Evolutionary conservation across 768 basidiomycete genomes (phyloP).

Genomic region (Clavaria fumosa): DNA sequence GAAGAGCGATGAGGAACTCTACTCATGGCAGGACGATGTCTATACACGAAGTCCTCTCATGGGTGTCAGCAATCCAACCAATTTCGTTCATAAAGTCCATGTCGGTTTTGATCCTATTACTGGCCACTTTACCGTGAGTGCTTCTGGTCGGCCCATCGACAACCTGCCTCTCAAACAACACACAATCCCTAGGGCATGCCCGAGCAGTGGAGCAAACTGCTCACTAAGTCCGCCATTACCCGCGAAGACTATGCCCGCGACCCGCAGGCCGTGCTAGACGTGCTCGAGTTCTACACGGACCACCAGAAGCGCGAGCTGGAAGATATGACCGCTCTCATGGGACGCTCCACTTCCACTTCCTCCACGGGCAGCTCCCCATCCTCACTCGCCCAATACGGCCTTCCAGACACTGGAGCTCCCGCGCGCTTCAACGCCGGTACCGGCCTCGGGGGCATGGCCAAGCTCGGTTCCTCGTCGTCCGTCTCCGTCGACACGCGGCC

Average conservation of each 20-base stretch:
- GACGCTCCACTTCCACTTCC: slow-evolving; percentile 10
- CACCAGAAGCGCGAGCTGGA: slow-evolving; percentile 92
- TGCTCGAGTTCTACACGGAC: slow-evolving; percentile 96
- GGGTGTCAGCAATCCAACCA: slow-evolving; percentile 89
- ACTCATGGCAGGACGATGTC: slow-evolving; percentile 95
- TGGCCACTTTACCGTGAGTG: slow-evolving; percentile 82
- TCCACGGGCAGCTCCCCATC: slow-evolving; percentile 7
- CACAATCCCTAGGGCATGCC: slow-evolving; percentile 60
- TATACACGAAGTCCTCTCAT: slow-evolving; percentile 84
- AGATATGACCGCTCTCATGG: slow-evolving; percentile 20
- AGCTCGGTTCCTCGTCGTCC: slow-evolving; percentile 22
- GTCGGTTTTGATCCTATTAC: slow-evolving; percentile 92
- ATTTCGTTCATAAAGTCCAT: slow-evolving; percentile 98
- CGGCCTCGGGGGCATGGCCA: slow-evolving; percentile 65
- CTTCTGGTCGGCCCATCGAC: neutral
- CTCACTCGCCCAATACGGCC: slow-evolving; percentile 3
- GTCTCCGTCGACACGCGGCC: slow-evolving; percentile 14
- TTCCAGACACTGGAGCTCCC: slow-evolving; percentile 30
- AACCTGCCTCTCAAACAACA: slow-evolving; percentile 4
- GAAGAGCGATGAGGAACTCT: slow-evolving; percentile 94
- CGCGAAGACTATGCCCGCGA: slow-evolving; percentile 95
- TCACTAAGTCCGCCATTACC: slow-evolving; percentile 94
- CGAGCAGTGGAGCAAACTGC: slow-evolving; percentile 93
- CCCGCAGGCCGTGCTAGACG: slow-evolving; percentile 93
- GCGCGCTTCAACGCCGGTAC: slow-evolving; percentile 85